Evolutionary conservation across 2,329 filamentous ascomycete genomes (phyloP).

Genomic region (Fusarium udum): DNA sequence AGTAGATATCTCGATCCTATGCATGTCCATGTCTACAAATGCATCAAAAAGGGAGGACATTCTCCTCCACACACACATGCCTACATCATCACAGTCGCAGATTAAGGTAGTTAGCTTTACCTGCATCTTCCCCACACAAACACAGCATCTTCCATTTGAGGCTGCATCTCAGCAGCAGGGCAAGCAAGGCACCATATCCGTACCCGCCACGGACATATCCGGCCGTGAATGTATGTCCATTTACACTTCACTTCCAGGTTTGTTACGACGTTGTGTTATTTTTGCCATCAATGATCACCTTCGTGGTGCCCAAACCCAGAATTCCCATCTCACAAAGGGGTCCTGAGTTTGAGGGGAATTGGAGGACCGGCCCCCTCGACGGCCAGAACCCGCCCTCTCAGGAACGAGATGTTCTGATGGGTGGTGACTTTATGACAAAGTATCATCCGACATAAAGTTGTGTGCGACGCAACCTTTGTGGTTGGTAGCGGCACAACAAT

Average conservation of each 20-base stretch:
- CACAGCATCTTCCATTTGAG: slow-evolving; percentile 20
- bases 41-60: slow-evolving; percentile 18
- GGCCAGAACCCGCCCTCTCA: slow-evolving; percentile 24
- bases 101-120: slow-evolving; percentile 18
- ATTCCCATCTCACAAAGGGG: slow-evolving; percentile 31
- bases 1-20: background rate
- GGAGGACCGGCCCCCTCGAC: slow-evolving; percentile 37
- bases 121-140: slow-evolving; percentile 30
- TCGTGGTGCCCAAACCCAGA: slow-evolving; percentile 13
- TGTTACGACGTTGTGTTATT: background rate
- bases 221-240: background rate
- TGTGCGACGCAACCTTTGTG: slow-evolving; percentile 23
- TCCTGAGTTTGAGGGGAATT: slow-evolving; percentile 43
- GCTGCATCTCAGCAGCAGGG: slow-evolving; percentile 27
- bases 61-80: slow-evolving; percentile 31
- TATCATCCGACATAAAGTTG: slow-evolving; percentile 15
- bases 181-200: slow-evolving; percentile 1
- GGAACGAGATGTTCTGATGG: slow-evolving; percentile 23
- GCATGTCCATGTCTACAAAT: background rate
- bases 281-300: background rate
- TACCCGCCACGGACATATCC: slow-evolving; percentile 28
- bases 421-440: slow-evolving; percentile 18
- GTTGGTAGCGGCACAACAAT: slow-evolving; percentile 27
- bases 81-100: slow-evolving; percentile 11
- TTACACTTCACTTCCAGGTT: background rate